Conservation (phyloP, 192 early-diverging fungal species). For the Umbelopsis sp. region DNA sequence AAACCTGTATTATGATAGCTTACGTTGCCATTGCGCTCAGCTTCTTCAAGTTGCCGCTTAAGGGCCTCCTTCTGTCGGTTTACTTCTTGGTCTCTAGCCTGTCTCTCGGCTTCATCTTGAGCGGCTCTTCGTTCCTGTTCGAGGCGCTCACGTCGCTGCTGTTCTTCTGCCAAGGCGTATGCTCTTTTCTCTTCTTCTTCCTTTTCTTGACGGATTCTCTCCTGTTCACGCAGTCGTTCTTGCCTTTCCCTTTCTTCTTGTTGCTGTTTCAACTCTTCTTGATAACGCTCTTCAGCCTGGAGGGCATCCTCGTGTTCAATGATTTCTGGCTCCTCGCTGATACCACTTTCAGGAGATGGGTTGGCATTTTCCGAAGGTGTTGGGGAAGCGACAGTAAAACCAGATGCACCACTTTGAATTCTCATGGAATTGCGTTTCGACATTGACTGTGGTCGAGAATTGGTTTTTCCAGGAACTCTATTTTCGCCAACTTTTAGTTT, state of each 20-base stretch:
- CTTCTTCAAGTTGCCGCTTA: conserved; percentile 26
- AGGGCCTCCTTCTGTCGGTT: conserved; percentile 14
- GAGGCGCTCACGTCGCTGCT: conserved; percentile 35
- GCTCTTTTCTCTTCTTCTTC: conserved; percentile 36
- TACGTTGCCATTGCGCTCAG: conserved; percentile 45
- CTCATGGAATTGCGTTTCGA: conserved; percentile 26
- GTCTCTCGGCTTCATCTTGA: conserved; percentile 44
- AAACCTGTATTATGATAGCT: neutral
- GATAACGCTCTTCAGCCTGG: conserved; percentile 15
- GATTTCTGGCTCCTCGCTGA: conserved; percentile 21
- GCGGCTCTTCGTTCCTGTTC: conserved; percentile 41
- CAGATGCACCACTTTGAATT: neutral
- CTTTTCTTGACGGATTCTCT: conserved; percentile 36
- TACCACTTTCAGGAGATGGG: conserved; percentile 23
- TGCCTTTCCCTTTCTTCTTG: conserved; percentile 31
- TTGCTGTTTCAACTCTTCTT: conserved; percentile 19
- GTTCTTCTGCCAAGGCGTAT: conserved; percentile 40
- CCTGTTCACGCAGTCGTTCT: conserved; percentile 33
- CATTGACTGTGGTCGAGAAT: conserved; percentile 24
- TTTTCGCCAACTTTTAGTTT: conserved; percentile 41
- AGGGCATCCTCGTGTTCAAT: neutral
- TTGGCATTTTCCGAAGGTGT: conserved; percentile 20
- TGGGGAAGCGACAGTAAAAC: neutral
- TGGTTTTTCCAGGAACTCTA: conserved; percentile 23
- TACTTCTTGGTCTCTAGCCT: conserved; percentile 9